Conservation (phyloP, 148 eudicot species). For the Nepenthes gracilis region DNA sequence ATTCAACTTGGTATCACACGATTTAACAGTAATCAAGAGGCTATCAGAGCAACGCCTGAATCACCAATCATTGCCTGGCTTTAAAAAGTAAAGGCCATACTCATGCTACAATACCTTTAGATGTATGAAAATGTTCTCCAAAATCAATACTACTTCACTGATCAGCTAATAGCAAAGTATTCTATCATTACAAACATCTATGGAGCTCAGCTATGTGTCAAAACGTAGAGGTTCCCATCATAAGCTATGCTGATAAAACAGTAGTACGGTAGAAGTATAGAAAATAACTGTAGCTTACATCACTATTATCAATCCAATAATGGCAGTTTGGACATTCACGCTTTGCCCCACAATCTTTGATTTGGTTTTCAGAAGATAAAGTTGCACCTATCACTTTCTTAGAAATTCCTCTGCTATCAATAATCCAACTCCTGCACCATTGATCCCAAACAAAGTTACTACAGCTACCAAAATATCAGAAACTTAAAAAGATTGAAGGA, state of each 20-base stretch:
- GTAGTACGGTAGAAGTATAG: not conserved
- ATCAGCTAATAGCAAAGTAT: too few relatives aligned
- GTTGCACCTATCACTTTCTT: slow-evolving; percentile 55
- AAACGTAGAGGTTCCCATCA: too few relatives aligned
- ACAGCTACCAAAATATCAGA: not conserved
- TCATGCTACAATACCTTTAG: too few relatives aligned
- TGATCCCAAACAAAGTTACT: not conserved
- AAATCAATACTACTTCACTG: too few relatives aligned
- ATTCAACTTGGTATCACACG: not conserved
- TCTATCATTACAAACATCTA: too few relatives aligned
- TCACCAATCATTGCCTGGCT: too few relatives aligned
- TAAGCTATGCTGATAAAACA: not conserved
- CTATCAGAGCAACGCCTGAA: too few relatives aligned
- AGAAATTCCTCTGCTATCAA: slow-evolving; percentile 64
- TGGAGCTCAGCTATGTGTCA: too few relatives aligned
- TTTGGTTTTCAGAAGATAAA: slow-evolving; percentile 28
- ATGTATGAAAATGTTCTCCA: too few relatives aligned
- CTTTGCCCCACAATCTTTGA: slow-evolving; percentile 66
- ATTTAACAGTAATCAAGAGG: too few relatives aligned
- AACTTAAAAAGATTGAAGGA: too few relatives aligned
- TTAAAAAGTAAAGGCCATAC: too few relatives aligned
- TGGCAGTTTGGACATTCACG: slow-evolving; percentile 81
- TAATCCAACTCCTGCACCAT: slow-evolving; percentile 64
- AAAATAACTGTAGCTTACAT: slow-evolving; percentile 38
- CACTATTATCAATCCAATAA: slow-evolving; percentile 57